These are phyloP conservation scores for Colletotrichum liaoningense DNA, from an alignment of 2,329 filamentous ascomycete genomes.

Conservation along the genomic window DNA sequence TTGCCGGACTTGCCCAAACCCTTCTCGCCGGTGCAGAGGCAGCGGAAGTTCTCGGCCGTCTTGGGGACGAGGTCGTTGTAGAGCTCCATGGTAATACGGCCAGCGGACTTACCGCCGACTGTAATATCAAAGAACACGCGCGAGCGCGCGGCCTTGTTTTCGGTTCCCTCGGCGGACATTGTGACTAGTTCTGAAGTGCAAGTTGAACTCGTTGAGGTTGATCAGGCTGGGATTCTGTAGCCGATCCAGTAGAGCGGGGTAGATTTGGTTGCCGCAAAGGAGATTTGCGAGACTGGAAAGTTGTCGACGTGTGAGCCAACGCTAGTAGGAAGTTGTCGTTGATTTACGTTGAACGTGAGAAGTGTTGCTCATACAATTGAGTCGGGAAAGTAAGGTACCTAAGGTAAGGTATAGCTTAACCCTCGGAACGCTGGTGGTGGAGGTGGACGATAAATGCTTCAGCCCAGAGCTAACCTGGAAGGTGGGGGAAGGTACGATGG, in stretches of 20 bases:
- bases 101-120: constrained; percentile 78
- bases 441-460: constrained; percentile 6
- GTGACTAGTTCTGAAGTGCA: neutral
- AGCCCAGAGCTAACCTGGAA: constrained; percentile 3
- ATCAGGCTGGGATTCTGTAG: neutral
- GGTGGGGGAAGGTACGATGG: constrained; percentile 2
- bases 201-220: neutral
- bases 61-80: constrained; percentile 84
- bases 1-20: constrained; percentile 84
- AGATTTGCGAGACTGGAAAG: neutral
- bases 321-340: neutral
- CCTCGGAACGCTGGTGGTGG: neutral
- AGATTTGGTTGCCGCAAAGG: neutral
- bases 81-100: constrained; percentile 89
- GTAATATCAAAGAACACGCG: constrained; percentile 95
- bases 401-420: neutral
- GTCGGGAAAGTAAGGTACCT: neutral
- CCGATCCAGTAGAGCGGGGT: neutral
- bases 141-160: constrained; percentile 66
- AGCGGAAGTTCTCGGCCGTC: constrained; percentile 96
- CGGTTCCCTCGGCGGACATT: constrained; percentile 26
- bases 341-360: neutral
- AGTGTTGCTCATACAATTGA: neutral
- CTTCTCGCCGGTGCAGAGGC: constrained; percentile 95
- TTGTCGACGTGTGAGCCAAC: neutral